Base-by-base conservation (phyloP, 1,284 basidiomycete genomes). In the Microbotryum scabiosae region DNA sequence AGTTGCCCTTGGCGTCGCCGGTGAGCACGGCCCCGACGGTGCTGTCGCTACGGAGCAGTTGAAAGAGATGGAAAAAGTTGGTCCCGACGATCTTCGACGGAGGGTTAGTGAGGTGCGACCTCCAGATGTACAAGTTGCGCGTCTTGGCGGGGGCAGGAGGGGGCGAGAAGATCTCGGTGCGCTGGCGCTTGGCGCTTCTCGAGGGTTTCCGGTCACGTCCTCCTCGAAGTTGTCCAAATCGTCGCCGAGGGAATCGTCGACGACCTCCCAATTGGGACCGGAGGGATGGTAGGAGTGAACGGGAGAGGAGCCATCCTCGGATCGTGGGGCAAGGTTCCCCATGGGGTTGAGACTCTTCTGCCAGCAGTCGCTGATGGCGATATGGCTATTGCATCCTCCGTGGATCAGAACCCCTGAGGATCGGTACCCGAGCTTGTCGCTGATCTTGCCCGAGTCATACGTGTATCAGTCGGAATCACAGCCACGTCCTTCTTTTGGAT, bases 361-460 rank as follows among this genome's bases (percentile, higher is more conserved):
- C n/a, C 32, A 52, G 51, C 51, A 52, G 51, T 32, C 51, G 25
- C 26, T 28, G 30, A 52, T 52, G n/a, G 25, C 51, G n/a, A 32
- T 52, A 25, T 32, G 25, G 23, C 32, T 20, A 26, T 14, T 10
- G 26, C 51, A 52, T 5, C 51, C 51, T 28, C 51, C 51, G 30
- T 16, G 9, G 28, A 52, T 52, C 26, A 52, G 51, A n/a, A n/a
- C 20, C 26, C 51, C 51, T n/a, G 51, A 52, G 9, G 25, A n/a
- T 52, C 30, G 51, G 25, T 32, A 52, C 26, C 26, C 25, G 20
- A 52, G 26, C 21, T 23, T n/a, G 8, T 23, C 20, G 30, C 26
- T 52, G 26, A 52, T 30, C 28, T 52, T 52, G 51, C 51, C 51
- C 10, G 51, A 25, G 25, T 23, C 51, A 52, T 52, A n/a, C 21